Percentiles rank a stretch among this genome's conserved stretches.
Evolutionary conservation across 2,329 filamentous ascomycete genomes (phyloP).

Genomic region (Microsporum canis): DNA sequence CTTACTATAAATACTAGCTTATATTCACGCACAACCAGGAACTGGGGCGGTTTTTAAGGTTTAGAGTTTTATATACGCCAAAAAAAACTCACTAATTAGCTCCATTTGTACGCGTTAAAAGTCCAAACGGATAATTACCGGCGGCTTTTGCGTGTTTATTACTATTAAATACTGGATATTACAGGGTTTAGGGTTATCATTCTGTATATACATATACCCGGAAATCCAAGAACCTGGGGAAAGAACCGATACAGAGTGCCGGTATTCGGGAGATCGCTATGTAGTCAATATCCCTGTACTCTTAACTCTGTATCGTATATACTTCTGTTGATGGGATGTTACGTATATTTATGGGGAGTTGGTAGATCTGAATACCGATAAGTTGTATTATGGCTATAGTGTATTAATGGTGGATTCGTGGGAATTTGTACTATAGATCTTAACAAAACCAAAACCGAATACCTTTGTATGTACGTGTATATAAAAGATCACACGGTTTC

Average conservation of each 20-base stretch:
- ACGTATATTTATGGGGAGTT: too few species aligned
- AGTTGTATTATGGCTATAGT: too few species aligned
- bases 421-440: too few species aligned
- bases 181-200: not conserved
- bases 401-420: too few species aligned
- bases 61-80: not conserved
- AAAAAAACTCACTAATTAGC: not conserved
- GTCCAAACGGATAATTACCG: not conserved
- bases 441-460: not conserved
- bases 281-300: not conserved
- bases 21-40: not conserved
- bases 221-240: not conserved
- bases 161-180: not conserved
- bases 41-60: not conserved
- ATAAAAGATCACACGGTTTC: slow-evolving; percentile 50
- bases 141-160: not conserved
- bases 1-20: not conserved
- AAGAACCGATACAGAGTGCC: not conserved
- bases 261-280: not conserved
- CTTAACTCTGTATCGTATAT: too few species aligned
- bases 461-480: not conserved
- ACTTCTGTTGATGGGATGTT: too few species aligned
- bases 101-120: not conserved
- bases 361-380: too few species aligned
- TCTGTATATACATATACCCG: not conserved